Evolutionary conservation across 2,329 filamentous ascomycete species (phyloP).

Genomic region (Aspergillus awamori): DNA sequence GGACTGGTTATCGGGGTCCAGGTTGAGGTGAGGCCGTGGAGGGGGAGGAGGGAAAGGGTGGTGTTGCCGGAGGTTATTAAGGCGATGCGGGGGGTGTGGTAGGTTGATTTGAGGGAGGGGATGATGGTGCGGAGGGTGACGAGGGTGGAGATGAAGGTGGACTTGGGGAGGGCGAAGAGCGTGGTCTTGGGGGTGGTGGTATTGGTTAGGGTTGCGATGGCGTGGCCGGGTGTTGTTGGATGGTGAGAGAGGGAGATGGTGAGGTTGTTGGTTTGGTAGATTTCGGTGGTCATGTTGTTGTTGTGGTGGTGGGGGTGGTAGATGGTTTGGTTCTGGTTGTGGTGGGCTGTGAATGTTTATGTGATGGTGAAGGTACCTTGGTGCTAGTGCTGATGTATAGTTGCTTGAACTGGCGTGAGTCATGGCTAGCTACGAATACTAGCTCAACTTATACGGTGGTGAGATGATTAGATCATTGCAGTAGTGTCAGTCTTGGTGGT

Average conservation of each 20-base stretch:
- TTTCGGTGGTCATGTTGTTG: background rate
- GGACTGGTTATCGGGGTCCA: background rate
- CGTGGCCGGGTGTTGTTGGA: constrained; percentile 7
- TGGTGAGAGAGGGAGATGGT: background rate
- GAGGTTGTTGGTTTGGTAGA: background rate
- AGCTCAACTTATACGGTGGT: no score
- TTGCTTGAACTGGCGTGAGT: background rate
- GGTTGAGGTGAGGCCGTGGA: constrained; percentile 6
- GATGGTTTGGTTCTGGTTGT: background rate
- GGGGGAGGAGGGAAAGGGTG: background rate
- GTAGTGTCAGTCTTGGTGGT: background rate
- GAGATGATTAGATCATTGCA: background rate
- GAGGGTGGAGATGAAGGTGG: background rate
- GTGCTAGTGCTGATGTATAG: constrained; percentile 3
- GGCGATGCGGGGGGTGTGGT: background rate
- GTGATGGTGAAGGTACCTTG: background rate
- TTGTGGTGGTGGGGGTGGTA: background rate
- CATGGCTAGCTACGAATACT: background rate
- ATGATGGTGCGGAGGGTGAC: background rate
- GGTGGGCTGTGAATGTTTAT: background rate
- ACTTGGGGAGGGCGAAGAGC: background rate
- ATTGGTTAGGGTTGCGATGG: constrained; percentile 4
- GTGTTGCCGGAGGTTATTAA: background rate
- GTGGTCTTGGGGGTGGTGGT: background rate
- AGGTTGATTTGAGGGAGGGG: background rate